phyloP scores from a whole-genome alignment of 2,329 filamentous ascomycete species.

The Aspergillus persii region DNA sequence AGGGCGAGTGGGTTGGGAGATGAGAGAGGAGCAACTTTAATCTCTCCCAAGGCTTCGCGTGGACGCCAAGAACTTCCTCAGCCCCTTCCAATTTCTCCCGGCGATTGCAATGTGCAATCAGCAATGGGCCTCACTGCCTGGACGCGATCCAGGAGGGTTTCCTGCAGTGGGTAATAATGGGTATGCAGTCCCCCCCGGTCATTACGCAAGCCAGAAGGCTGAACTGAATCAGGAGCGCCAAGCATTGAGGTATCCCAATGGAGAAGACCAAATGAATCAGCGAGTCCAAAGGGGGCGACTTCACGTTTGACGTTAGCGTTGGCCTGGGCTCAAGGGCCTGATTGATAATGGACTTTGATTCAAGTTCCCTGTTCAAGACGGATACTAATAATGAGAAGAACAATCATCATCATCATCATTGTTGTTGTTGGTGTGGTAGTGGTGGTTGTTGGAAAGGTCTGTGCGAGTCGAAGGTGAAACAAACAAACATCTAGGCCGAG shows the following conservation, averaged over 20 bases:
- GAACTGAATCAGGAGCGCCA: not conserved
- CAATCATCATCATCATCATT: too few species aligned
- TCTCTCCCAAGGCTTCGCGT: constrained; percentile 17
- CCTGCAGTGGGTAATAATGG: not conserved
- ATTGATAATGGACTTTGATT: too few species aligned
- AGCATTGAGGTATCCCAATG: not conserved
- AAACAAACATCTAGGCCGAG: too few species aligned
- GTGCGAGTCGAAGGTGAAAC: too few species aligned
- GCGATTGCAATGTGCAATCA: not conserved
- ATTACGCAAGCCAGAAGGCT: constrained; percentile 6
- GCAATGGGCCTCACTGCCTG: too few species aligned
- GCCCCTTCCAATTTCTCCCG: constrained; percentile 14
- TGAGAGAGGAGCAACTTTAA: constrained; percentile 20
- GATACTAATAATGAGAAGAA: too few species aligned
- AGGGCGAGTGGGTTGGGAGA: constrained; percentile 15
- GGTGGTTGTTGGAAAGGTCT: too few species aligned
- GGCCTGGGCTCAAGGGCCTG: too few species aligned
- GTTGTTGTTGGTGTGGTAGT: too few species aligned
- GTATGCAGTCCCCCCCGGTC: not conserved
- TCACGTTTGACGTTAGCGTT: too few species aligned
- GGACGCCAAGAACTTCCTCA: constrained; percentile 11
- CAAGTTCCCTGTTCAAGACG: too few species aligned
- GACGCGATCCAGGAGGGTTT: not conserved
- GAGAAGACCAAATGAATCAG: not conserved
- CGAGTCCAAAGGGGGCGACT: too few species aligned